A percentile compares a stretch with the other conserved stretches of the same genome.
These are phyloP conservation scores for Cyberlindnera mrakii DNA, from an alignment of 805 yeast species.

Conservation along the genomic window DNA sequence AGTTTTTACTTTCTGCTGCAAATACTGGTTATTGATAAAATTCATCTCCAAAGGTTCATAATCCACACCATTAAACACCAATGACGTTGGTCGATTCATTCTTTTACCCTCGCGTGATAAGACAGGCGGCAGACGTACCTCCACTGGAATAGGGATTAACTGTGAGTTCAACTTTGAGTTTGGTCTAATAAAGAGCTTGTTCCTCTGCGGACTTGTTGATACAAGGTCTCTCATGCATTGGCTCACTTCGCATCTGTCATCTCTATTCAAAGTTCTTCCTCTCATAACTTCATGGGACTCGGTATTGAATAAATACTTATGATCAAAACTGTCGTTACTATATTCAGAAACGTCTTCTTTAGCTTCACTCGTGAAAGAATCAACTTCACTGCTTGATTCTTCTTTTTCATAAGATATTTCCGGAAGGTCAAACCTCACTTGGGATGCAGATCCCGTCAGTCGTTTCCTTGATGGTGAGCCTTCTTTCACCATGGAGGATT, in stretches of 20 bases:
- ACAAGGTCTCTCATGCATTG: slow-evolving; percentile 18
- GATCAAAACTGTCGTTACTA: slow-evolving; percentile 3
- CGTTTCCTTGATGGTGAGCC: slow-evolving; percentile 25
- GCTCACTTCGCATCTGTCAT: slow-evolving; percentile 8
- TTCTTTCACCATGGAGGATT: slow-evolving; percentile 22
- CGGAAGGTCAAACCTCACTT: slow-evolving; percentile 25
- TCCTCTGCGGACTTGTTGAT: slow-evolving; percentile 14
- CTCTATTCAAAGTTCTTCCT: slow-evolving; percentile 6
- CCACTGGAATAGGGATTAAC: slow-evolving; percentile 32
- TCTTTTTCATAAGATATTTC: background rate
- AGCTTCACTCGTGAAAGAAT: slow-evolving; percentile 10
- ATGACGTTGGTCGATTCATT: slow-evolving; percentile 22
- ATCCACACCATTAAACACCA: slow-evolving; percentile 32
- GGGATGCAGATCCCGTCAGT: slow-evolving; percentile 21
- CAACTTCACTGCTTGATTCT: slow-evolving; percentile 5
- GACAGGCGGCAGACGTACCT: slow-evolving; percentile 31
- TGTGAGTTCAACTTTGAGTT: slow-evolving; percentile 30
- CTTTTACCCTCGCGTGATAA: slow-evolving; percentile 29
- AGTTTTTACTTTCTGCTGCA: slow-evolving; percentile 1
- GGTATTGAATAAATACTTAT: slow-evolving; percentile 10
- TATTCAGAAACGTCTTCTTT: slow-evolving; percentile 10
- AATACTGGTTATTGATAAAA: slow-evolving; percentile 7
- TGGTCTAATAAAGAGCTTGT: slow-evolving; percentile 28
- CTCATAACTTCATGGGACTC: slow-evolving; percentile 6
- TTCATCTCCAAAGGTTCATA: slow-evolving; percentile 25